Evolutionary conservation across 2,329 filamentous ascomycete genomes (phyloP).

Genomic region (Fusarium veterinarium): DNA sequence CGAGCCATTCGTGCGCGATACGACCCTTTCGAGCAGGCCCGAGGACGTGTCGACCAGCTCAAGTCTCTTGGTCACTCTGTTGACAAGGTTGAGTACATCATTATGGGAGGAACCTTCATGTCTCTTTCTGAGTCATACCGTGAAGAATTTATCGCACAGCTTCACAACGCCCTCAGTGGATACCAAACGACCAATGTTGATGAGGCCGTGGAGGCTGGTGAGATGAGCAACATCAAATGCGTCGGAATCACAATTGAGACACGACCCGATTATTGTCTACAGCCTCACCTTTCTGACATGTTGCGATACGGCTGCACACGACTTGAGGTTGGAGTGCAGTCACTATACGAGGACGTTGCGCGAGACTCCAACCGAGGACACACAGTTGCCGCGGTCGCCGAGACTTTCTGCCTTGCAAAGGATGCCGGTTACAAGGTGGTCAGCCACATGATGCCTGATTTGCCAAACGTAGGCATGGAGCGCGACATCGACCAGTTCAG

Average conservation of each 20-base stretch:
- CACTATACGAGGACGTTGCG: conserved; percentile 97
- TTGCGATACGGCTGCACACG: conserved; percentile 97
- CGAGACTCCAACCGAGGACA: conserved; percentile 97
- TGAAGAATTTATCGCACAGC: conserved; percentile 92
- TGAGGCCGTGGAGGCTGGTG: conserved; percentile 91
- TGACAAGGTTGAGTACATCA: conserved; percentile 99
- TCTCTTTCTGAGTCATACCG: conserved; percentile 89
- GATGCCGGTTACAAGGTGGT: conserved; percentile 99
- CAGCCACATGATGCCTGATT: conserved; percentile 99
- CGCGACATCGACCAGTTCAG: conserved; percentile 96
- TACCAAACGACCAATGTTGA: conserved; percentile 96
- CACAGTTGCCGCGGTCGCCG: conserved; percentile 92
- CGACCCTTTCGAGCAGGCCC: conserved; percentile 96
- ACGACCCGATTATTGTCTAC: conserved; percentile 93
- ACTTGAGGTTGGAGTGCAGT: conserved; percentile 94
- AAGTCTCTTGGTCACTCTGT: conserved; percentile 95
- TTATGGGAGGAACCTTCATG: conserved; percentile 99
- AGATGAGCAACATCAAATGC: conserved; percentile 97
- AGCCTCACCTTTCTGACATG: conserved; percentile 96
- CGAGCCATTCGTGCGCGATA: conserved; percentile 96
- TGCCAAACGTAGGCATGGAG: conserved; percentile 98
- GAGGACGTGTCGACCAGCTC: conserved; percentile 95
- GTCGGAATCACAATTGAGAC: conserved; percentile 99
- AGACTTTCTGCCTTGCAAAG: conserved; percentile 97
- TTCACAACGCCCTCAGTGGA: conserved; percentile 96